phyloP scores from a whole-genome alignment of 2,329 filamentous ascomycete species.

The Didymella arachidicola region DNA sequence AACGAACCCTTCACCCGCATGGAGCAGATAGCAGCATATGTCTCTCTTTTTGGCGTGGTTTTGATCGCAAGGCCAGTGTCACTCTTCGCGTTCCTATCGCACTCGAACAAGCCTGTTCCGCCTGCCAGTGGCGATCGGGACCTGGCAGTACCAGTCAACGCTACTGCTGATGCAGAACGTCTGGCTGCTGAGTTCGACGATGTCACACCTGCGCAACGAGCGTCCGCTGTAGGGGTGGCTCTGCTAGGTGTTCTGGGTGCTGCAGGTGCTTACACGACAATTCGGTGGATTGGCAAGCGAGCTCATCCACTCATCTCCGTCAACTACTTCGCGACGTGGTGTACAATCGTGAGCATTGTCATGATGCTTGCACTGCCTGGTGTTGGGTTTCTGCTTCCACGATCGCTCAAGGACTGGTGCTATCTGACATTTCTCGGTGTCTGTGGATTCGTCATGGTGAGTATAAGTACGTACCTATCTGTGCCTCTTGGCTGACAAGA shows the following conservation, averaged over 20 bases:
- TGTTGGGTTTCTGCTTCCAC: constrained; percentile 65
- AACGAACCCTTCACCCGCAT: constrained; percentile 79
- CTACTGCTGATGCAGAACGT: constrained; percentile 28
- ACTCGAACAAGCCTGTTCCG: constrained; percentile 28
- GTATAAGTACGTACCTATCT: constrained; percentile 11
- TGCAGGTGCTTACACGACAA: constrained; percentile 75
- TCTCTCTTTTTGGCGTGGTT: constrained; percentile 81
- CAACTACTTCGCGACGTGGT: constrained; percentile 80
- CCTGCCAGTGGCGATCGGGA: constrained; percentile 10
- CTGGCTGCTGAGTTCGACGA: constrained; percentile 50
- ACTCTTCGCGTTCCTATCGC: constrained; percentile 56
- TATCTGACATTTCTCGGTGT: constrained; percentile 73
- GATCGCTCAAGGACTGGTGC: constrained; percentile 66
- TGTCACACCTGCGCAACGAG: constrained; percentile 69
- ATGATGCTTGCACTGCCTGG: constrained; percentile 65
- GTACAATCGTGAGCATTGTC: constrained; percentile 70
- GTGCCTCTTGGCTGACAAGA: not conserved
- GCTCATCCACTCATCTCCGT: constrained; percentile 85
- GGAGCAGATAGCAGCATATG: constrained; percentile 76
- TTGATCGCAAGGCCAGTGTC: constrained; percentile 78
- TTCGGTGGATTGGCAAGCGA: constrained; percentile 80
- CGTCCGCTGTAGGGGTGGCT: constrained; percentile 74
- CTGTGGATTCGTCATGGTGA: constrained; percentile 76
- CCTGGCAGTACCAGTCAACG: constrained; percentile 41
- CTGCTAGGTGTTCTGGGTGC: constrained; percentile 80